These are phyloP conservation scores for Lentinus polychrous DNA, from an alignment of 1,284 basidiomycete genomes.

Conservation along the genomic window DNA sequence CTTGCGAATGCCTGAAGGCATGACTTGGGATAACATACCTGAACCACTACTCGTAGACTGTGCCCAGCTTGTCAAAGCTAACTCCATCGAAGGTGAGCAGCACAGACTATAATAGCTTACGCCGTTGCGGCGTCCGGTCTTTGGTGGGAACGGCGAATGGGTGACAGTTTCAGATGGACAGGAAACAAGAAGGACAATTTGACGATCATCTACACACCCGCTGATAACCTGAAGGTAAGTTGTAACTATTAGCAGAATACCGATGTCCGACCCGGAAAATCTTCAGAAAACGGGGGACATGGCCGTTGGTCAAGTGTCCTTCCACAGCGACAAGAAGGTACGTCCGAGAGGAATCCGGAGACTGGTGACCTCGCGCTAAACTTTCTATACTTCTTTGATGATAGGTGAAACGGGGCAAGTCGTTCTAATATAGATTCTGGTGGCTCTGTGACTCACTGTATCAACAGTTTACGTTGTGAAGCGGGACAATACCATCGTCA, in stretches of 20 bases:
- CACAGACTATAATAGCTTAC: neutral
- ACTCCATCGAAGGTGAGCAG: conserved; percentile 84
- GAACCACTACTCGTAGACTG: conserved; percentile 77
- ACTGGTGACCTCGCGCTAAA: neutral
- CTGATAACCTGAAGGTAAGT: conserved; percentile 78
- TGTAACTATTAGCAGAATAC: neutral
- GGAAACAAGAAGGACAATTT: conserved; percentile 96
- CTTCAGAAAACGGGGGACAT: conserved; percentile 90
- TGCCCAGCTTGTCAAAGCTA: conserved; percentile 95
- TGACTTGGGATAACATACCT: conserved; percentile 86
- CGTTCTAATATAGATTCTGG: neutral
- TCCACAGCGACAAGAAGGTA: conserved; percentile 85
- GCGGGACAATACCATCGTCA: conserved; percentile 87
- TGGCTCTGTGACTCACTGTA: neutral
- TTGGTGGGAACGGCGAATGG: neutral
- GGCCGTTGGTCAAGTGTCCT: conserved; percentile 93
- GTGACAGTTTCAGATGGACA: conserved; percentile 25
- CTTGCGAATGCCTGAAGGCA: conserved; percentile 74
- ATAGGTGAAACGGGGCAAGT: conserved; percentile 73
- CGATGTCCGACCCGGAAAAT: neutral
- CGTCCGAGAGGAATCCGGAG: conserved; percentile 10
- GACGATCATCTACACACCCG: conserved; percentile 92
- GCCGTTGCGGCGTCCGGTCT: neutral
- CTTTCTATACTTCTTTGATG: neutral
- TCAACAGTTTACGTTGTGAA: conserved; percentile 64